A percentile compares a stretch with the other conserved stretches of the same genome.
phyloP scores from a whole-genome alignment of 108 stramenopile species.

The Pseudonitzschia pungens region DNA sequence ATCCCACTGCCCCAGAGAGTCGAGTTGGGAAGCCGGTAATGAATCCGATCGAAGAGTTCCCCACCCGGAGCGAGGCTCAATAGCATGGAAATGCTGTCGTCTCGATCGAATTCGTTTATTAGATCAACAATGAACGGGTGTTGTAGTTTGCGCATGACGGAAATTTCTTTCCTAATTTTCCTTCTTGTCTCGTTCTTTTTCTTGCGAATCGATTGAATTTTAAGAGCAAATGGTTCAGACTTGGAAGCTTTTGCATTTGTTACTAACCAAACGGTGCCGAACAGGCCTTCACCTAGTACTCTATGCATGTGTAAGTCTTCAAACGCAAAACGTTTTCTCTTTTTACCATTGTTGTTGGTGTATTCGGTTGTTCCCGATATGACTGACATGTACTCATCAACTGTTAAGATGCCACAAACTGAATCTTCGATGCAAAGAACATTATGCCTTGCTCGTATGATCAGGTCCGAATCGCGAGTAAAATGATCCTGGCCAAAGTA shows the following conservation, averaged over 20 bases:
- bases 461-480: too few relatives aligned
- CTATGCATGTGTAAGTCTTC: not conserved
- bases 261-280: slow-evolving; percentile 90
- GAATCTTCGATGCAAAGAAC: slow-evolving; percentile 7
- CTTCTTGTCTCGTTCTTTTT: not conserved
- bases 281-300: slow-evolving; percentile 47
- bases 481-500: slow-evolving; percentile 31
- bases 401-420: slow-evolving; percentile 1
- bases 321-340: too few relatives aligned
- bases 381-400: slow-evolving; percentile 21
- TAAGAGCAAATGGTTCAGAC: slow-evolving; percentile 80
- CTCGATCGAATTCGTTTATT: slow-evolving; percentile 77
- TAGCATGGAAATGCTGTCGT: slow-evolving; percentile 59
- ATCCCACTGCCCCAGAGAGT: slow-evolving; percentile 63
- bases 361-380: too few relatives aligned
- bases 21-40: slow-evolving; percentile 36
- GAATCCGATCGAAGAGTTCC: slow-evolving; percentile 75
- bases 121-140: slow-evolving; percentile 93
- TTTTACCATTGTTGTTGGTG: too few relatives aligned
- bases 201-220: slow-evolving; percentile 29
- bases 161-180: slow-evolving; percentile 76
- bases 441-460: slow-evolving; percentile 1
- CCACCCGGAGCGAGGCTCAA: slow-evolving; percentile 76
- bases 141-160: slow-evolving; percentile 80
- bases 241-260: slow-evolving; percentile 43